phyloP scores from a whole-genome alignment of 352 stramenopile species.

The Elongisporangium prolatum region DNA sequence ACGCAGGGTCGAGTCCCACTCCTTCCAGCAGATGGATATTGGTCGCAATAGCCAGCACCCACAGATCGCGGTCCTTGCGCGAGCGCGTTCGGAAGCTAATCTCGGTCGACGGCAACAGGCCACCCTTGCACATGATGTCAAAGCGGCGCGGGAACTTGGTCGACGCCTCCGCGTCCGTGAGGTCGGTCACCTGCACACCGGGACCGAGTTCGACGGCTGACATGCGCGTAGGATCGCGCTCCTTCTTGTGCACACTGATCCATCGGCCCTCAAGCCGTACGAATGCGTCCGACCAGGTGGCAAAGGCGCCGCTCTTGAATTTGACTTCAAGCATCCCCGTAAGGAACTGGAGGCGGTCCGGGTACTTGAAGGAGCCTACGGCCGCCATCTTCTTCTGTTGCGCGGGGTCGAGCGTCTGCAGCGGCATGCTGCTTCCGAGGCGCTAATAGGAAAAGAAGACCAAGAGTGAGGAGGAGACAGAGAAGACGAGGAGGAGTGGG shows the following conservation, averaged over 20 bases:
- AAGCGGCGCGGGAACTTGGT: slow-evolving; percentile 77
- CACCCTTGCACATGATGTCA: slow-evolving; percentile 67
- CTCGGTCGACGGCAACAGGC: slow-evolving; percentile 60
- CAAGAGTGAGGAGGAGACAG: not conserved
- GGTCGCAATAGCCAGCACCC: slow-evolving; percentile 55
- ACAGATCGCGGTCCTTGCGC: slow-evolving; percentile 71
- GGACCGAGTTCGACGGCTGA: slow-evolving; percentile 67
- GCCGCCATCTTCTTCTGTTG: slow-evolving; percentile 15
- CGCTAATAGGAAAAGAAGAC: not conserved
- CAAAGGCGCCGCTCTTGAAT: slow-evolving; percentile 63
- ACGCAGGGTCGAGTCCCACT: slow-evolving; percentile 38
- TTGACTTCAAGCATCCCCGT: slow-evolving; percentile 59
- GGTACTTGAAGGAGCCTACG: slow-evolving; percentile 12
- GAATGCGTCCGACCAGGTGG: slow-evolving; percentile 61
- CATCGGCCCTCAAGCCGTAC: slow-evolving; percentile 62
- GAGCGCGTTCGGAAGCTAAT: slow-evolving; percentile 75
- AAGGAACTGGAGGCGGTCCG: slow-evolving; percentile 41
- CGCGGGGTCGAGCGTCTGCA: not conserved
- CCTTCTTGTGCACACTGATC: slow-evolving; percentile 68
- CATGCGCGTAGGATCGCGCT: slow-evolving; percentile 46
- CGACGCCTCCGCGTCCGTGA: slow-evolving; percentile 44
- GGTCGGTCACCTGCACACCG: slow-evolving; percentile 61
- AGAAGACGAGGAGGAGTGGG: not conserved
- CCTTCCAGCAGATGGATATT: slow-evolving; percentile 61
- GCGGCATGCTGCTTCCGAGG: not conserved